phyloP scores from a whole-genome alignment of 1,284 basidiomycete species.

The Afroboletus lepidellus region DNA sequence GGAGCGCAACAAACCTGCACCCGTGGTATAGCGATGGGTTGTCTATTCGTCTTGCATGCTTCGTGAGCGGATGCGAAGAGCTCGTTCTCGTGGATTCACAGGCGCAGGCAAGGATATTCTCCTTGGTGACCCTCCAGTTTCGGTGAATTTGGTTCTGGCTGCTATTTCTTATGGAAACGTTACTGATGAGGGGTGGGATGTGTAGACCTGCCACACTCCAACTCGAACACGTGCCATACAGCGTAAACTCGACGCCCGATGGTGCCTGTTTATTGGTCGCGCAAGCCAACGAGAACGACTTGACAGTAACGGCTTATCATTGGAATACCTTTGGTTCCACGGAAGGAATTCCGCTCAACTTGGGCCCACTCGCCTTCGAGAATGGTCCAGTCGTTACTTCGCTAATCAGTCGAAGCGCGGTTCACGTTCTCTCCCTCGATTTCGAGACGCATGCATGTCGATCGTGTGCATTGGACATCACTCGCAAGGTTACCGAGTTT shows the following conservation, averaged over 20 bases:
- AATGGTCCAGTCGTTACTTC: slow-evolving; percentile 39
- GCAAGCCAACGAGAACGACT: slow-evolving; percentile 24
- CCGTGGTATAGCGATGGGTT: slow-evolving; percentile 42
- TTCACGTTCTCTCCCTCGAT: slow-evolving; percentile 45
- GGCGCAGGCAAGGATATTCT: slow-evolving; percentile 46
- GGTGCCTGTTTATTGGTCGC: slow-evolving; percentile 48
- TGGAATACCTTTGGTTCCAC: slow-evolving; percentile 26
- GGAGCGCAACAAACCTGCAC: slow-evolving; percentile 40
- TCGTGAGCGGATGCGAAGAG: slow-evolving; percentile 47
- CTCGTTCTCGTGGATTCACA: slow-evolving; percentile 45
- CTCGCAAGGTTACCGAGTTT: not conserved
- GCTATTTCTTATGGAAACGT: not conserved
- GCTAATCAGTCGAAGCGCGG: slow-evolving; percentile 39
- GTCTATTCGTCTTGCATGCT: slow-evolving; percentile 35
- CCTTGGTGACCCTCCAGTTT: slow-evolving; percentile 49
- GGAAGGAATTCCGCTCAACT: slow-evolving; percentile 16
- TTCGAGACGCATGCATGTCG: slow-evolving; percentile 27
- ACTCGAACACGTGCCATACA: slow-evolving; percentile 16
- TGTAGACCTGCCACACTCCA: slow-evolving; percentile 24
- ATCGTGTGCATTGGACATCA: slow-evolving; percentile 45
- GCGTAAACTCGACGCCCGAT: slow-evolving; percentile 45
- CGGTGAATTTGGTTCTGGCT: slow-evolving; percentile 35
- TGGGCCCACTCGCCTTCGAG: slow-evolving; percentile 2
- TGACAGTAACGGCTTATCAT: slow-evolving; percentile 23
- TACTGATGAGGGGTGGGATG: not conserved